These are phyloP conservation scores for Boletellus sp. DNA, from an alignment of 1,284 basidiomycete genomes.

Conservation along the genomic window DNA sequence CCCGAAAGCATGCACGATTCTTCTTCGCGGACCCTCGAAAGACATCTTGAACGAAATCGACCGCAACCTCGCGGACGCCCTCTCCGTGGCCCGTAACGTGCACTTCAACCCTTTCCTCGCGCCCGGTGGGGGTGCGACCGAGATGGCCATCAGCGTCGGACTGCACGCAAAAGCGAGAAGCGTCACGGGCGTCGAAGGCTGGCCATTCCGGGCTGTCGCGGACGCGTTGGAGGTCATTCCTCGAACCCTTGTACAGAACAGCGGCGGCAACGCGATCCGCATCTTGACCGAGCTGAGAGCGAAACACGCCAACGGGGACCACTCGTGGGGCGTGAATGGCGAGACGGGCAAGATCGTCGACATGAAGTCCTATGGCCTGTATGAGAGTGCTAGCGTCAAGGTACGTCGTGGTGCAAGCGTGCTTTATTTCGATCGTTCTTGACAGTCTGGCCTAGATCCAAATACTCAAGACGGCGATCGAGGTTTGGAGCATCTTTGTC, in stretches of 20 bases:
- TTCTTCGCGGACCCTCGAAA: constrained; percentile 97
- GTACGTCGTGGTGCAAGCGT: constrained; percentile 31
- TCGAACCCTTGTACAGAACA: constrained; percentile 92
- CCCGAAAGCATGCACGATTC: constrained; percentile 98
- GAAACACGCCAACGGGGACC: constrained; percentile 89
- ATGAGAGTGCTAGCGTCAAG: constrained; percentile 96
- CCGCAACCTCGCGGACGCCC: constrained; percentile 95
- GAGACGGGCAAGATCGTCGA: constrained; percentile 93
- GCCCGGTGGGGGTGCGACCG: constrained; percentile 94
- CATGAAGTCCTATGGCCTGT: constrained; percentile 92
- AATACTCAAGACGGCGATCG: constrained; percentile 96
- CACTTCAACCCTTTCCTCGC: constrained; percentile 92
- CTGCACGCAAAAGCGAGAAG: constrained; percentile 80
- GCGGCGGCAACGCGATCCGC: constrained; percentile 92
- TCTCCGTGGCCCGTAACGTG: constrained; percentile 95
- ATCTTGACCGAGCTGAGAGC: constrained; percentile 91
- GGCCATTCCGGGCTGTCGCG: constrained; percentile 88
- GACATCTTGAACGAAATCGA: constrained; percentile 99
- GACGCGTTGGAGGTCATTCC: constrained; percentile 99
- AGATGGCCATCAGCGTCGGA: constrained; percentile 95
- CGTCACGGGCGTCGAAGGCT: constrained; percentile 83
- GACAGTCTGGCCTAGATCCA: constrained; percentile 59
- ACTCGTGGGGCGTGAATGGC: constrained; percentile 92
- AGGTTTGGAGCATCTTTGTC: constrained; percentile 45
- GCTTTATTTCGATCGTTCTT: background rate